Evolutionary conservation across 2,329 filamentous ascomycete species (phyloP), one percentile per base, ranked within the genome.

Genomic region (Trichoderma gracile): DNA sequence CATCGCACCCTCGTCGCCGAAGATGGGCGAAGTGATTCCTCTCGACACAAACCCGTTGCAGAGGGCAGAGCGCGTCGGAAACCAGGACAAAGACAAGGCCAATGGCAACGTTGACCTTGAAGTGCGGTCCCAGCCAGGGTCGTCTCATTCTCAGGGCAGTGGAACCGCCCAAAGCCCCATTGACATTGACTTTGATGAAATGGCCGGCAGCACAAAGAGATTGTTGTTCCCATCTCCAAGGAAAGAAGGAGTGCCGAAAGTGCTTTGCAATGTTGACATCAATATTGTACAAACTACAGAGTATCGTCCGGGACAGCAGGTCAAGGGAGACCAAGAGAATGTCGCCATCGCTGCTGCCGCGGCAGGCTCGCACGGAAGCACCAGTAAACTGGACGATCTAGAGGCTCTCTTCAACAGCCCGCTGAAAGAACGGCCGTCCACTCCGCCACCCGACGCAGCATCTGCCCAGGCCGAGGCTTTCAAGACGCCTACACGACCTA

Each of bases 221-320:
- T 76, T 93, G 2, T 80, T 95, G 1, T 95, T 95, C 71, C 89
- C 91, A 1, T 93, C 90, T 0, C 91, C 91, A 2, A 83, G 87
- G 49, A 89, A 89, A 68, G 84, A 86, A 33, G 85, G 83, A 42
- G 80, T 85, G 52, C 78, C 82, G 1, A 91, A 87, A 72, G 82
- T 85, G 23, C 79, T 91, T 2, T 82, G 84, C 55, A 85, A 88
- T 69, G 74, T 86, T 46, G 76, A 80, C 15, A 77, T 82, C 17
- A 88, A 88, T 68, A 73, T 81, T 58, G 78, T 84, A 47, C 79
- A 82, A 65, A 78, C 79, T 4, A 72, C 77, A 3, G 77, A 78
- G 25, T 73, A 73, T 40, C 73, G 75, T 40, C 73, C 73, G 23
- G 69, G 73, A 19, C 81, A 79, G 70, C 74, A 73, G 62, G 63